Evolutionary conservation across 2,329 filamentous ascomycete species (phyloP).

Genomic region (Colletotrichum sp.): DNA sequence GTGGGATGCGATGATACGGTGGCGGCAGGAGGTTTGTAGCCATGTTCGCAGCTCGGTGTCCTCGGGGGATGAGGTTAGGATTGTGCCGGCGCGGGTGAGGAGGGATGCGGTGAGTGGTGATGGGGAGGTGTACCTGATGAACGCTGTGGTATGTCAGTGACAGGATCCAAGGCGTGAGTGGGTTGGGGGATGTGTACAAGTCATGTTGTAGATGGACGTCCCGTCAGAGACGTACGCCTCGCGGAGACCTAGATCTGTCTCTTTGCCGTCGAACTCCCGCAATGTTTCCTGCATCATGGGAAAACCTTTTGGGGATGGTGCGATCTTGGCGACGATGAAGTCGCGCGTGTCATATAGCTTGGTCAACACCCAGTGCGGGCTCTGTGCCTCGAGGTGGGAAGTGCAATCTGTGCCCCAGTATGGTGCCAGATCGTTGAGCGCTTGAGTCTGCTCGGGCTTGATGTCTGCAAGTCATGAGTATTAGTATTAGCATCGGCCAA

Average conservation of each 20-base stretch:
- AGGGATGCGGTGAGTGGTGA: not conserved
- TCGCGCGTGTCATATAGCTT: not conserved
- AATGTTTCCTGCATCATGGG: fast-evolving
- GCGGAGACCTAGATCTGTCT: not conserved
- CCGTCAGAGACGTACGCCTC: not conserved
- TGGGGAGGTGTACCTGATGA: not conserved
- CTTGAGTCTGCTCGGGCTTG: not conserved
- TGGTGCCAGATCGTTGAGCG: not conserved
- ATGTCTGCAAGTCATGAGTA: too few relatives aligned
- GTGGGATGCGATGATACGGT: not conserved
- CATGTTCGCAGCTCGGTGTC: not conserved
- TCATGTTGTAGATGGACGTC: not conserved
- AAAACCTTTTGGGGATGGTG: fast-evolving
- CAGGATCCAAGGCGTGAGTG: too few relatives aligned
- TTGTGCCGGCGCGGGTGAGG: not conserved
- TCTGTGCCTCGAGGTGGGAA: not conserved
- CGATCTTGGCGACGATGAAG: not conserved
- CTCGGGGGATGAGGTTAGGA: not conserved
- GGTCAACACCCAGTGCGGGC: not conserved
- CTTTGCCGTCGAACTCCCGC: not conserved
- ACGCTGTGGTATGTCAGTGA: not conserved
- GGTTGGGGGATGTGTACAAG: not conserved
- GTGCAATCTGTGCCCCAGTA: not conserved
- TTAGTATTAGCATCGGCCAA: too few relatives aligned
- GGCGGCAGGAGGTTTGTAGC: not conserved